Evolutionary conservation across 2,329 filamentous ascomycete species (phyloP).

Genomic region (Chrysosporium keratinophilum): DNA sequence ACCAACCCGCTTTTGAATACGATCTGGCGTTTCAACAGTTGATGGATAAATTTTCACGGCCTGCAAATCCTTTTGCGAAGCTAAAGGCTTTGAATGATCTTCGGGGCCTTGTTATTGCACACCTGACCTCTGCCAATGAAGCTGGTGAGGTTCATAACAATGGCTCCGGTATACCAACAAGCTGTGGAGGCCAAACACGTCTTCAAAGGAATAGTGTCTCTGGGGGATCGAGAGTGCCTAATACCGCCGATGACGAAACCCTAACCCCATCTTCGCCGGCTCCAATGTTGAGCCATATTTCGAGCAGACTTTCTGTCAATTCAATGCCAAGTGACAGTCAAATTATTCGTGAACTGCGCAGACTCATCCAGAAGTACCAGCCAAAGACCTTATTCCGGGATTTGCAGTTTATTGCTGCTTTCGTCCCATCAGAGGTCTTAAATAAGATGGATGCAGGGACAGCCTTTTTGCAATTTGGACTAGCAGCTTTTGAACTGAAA

Average conservation of each 20-base stretch:
- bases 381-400: slow-evolving; percentile 74
- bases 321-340: slow-evolving; percentile 48
- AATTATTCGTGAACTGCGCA: slow-evolving; percentile 56
- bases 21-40: slow-evolving; percentile 67
- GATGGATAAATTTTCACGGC: slow-evolving; percentile 75
- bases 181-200: slow-evolving; percentile 25
- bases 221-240: slow-evolving; percentile 10
- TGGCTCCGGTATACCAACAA: slow-evolving; percentile 21
- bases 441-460: slow-evolving; percentile 54
- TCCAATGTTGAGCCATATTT: slow-evolving; percentile 18
- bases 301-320: slow-evolving; percentile 31
- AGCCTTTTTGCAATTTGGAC: slow-evolving; percentile 80
- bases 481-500: slow-evolving; percentile 81
- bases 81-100: slow-evolving; percentile 74
- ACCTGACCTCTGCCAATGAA: slow-evolving; percentile 50
- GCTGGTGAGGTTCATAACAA: slow-evolving; percentile 15
- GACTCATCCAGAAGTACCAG: slow-evolving; percentile 59
- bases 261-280: slow-evolving; percentile 15
- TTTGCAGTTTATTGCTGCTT: slow-evolving; percentile 59
- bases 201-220: slow-evolving; percentile 15
- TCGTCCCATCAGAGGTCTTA: slow-evolving; percentile 48
- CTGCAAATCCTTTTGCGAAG: slow-evolving; percentile 79
- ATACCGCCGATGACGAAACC: slow-evolving; percentile 8
- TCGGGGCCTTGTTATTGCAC: slow-evolving; percentile 69
- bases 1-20: slow-evolving; percentile 55